phyloP scores from a whole-genome alignment of 768 basidiomycete species.

The Myochromella boudieri region DNA sequence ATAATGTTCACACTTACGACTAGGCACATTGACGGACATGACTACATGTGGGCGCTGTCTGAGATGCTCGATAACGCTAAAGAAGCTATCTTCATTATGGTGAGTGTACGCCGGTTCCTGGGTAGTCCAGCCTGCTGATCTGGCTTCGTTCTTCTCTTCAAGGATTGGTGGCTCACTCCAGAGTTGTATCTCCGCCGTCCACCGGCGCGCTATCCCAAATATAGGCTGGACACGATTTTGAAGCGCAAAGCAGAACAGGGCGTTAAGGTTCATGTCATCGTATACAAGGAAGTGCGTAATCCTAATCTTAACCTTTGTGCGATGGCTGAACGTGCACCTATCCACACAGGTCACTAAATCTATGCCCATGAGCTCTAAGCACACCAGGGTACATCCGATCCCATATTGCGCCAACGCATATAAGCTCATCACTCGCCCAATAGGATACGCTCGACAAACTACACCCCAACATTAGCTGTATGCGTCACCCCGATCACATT shows the following conservation, averaged over 20 bases:
- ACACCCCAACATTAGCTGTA: slow-evolving; percentile 83
- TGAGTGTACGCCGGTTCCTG: slow-evolving; percentile 24
- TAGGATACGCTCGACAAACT: slow-evolving; percentile 77
- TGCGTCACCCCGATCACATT: slow-evolving; percentile 91
- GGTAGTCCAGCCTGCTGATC: slow-evolving; percentile 1
- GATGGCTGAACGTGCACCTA: background rate
- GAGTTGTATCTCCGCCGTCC: slow-evolving; percentile 94
- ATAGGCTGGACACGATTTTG: slow-evolving; percentile 84
- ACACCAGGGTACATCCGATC: slow-evolving; percentile 59
- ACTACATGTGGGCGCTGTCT: slow-evolving; percentile 94
- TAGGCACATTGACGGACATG: slow-evolving; percentile 92
- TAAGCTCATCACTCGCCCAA: background rate
- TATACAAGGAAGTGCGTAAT: slow-evolving; percentile 91
- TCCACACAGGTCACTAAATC: slow-evolving; percentile 73
- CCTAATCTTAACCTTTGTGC: background rate
- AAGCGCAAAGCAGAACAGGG: slow-evolving; percentile 89
- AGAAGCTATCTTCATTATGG: slow-evolving; percentile 87
- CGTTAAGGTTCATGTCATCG: slow-evolving; percentile 86
- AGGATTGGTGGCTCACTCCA: slow-evolving; percentile 95
- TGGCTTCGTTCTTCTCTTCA: background rate
- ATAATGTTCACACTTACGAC: slow-evolving; percentile 20
- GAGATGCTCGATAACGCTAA: slow-evolving; percentile 83
- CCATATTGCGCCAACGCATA: background rate
- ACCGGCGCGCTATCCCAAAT: slow-evolving; percentile 81
- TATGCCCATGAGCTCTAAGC: slow-evolving; percentile 84